Conservation (phyloP, 2,329 filamentous ascomycete species). For the Colletotrichum sp. region DNA sequence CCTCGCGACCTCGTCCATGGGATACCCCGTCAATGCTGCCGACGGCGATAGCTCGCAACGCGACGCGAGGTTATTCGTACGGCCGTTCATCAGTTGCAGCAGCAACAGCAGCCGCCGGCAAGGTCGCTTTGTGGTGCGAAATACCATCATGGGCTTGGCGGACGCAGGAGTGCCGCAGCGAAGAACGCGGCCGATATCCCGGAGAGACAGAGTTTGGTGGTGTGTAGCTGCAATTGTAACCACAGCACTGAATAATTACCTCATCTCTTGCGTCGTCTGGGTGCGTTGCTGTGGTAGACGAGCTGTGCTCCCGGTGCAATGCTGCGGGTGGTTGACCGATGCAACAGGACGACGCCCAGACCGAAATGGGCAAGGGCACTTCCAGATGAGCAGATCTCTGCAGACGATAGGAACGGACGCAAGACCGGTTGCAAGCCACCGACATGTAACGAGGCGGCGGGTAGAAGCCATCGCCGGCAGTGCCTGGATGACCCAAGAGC, state of each 20-base stretch:
- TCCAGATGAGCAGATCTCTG: not conserved
- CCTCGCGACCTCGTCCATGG: not conserved
- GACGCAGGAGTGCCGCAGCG: not conserved
- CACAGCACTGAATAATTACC: not conserved
- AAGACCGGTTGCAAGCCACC: constrained; percentile 11
- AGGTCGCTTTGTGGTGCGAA: not conserved
- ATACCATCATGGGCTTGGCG: not conserved
- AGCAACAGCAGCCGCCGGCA: not conserved
- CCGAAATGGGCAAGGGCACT: not conserved
- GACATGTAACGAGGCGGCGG: not conserved
- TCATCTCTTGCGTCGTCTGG: not conserved
- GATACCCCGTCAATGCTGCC: not conserved
- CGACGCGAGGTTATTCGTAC: not conserved
- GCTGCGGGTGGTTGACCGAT: not conserved
- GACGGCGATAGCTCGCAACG: not conserved
- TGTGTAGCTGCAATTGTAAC: not conserved
- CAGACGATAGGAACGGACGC: not conserved
- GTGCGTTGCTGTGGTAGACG: not conserved
- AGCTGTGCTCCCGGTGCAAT: not conserved
- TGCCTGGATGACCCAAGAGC: not conserved
- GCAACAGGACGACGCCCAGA: not conserved
- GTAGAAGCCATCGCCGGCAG: constrained; percentile 6
- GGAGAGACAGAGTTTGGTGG: not conserved
- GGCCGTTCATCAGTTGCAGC: not conserved
- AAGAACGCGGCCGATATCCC: not conserved